Evolutionary conservation across 2,329 filamentous ascomycete genomes (phyloP).

Genomic region (Penicillium decumbens): DNA sequence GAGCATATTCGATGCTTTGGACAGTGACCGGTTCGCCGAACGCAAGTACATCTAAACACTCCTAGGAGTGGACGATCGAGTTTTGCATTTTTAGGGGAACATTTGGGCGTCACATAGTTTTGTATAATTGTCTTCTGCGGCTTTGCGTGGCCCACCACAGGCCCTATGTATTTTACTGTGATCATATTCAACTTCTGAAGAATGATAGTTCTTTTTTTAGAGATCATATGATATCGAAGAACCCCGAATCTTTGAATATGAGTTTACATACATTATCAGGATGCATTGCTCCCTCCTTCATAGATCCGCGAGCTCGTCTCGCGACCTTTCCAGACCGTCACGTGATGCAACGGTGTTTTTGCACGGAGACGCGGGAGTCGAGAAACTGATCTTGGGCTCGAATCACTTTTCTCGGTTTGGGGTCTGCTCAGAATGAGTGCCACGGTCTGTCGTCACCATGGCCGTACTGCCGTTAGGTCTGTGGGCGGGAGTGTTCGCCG

Average conservation of each 20-base stretch:
- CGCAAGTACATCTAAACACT: constrained; percentile 26
- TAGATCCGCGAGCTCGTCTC: background rate
- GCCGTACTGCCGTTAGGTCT: constrained; percentile 1
- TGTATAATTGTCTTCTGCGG: constrained; percentile 11
- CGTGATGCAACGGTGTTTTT: constrained; percentile 9
- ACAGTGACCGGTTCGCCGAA: constrained; percentile 36
- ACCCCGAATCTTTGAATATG: background rate
- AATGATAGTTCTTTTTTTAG: constrained; percentile 3
- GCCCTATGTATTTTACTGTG: constrained; percentile 21
- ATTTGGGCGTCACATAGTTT: constrained; percentile 16
- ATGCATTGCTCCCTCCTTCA: background rate
- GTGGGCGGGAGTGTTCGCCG: background rate
- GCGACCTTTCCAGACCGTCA: background rate
- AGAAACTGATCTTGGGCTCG: background rate
- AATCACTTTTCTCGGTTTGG: background rate
- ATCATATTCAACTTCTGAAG: constrained; percentile 12
- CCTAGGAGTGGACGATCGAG: background rate
- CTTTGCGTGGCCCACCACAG: constrained; percentile 4
- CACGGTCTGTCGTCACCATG: background rate
- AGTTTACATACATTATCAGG: background rate
- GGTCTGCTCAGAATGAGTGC: constrained; percentile 8
- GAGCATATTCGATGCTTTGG: constrained; percentile 34
- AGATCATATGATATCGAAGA: background rate
- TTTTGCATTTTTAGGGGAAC: constrained; percentile 11
- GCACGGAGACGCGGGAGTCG: constrained; percentile 3